Percentiles rank a stretch among this genome's conserved stretches.
phyloP scores from a whole-genome alignment of 192 early-diverging fungal genomes.

The Allomyces macrogynus region DNA sequence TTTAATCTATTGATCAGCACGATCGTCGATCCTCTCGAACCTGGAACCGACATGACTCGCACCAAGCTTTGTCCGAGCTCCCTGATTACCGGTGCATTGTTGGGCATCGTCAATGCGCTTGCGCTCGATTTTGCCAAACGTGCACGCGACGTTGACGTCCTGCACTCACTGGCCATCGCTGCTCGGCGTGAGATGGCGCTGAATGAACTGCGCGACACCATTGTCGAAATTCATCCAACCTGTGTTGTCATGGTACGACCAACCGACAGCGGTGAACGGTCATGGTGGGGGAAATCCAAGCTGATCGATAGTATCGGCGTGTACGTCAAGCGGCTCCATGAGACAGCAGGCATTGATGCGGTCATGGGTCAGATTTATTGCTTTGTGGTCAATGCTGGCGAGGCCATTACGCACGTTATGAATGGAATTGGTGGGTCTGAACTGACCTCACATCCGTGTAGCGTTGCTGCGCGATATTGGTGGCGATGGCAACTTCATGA shows the following conservation, averaged over 20 bases:
- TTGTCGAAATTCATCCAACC: not conserved
- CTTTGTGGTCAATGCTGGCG: not conserved
- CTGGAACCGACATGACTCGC: no score
- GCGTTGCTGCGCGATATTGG: no score
- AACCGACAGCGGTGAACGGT: no score
- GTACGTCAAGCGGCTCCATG: not conserved
- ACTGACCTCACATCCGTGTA: no score
- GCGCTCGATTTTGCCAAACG: not conserved
- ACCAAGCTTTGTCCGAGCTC: not conserved
- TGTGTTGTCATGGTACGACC: no score
- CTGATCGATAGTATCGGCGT: not conserved
- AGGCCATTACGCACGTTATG: not conserved
- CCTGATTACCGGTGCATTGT: not conserved
- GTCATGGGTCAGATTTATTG: not conserved
- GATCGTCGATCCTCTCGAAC: no score
- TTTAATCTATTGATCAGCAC: no score
- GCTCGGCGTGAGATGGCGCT: not conserved
- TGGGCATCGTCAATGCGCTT: not conserved
- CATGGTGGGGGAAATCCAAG: not conserved
- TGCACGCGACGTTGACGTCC: not conserved
- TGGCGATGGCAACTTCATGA: no score
- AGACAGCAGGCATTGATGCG: not conserved
- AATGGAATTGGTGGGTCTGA: no score
- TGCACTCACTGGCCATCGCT: not conserved
- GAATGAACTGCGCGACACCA: not conserved